Conservation (phyloP, 2,329 filamentous ascomycete genomes). For the Aspergillus brasiliensis region DNA sequence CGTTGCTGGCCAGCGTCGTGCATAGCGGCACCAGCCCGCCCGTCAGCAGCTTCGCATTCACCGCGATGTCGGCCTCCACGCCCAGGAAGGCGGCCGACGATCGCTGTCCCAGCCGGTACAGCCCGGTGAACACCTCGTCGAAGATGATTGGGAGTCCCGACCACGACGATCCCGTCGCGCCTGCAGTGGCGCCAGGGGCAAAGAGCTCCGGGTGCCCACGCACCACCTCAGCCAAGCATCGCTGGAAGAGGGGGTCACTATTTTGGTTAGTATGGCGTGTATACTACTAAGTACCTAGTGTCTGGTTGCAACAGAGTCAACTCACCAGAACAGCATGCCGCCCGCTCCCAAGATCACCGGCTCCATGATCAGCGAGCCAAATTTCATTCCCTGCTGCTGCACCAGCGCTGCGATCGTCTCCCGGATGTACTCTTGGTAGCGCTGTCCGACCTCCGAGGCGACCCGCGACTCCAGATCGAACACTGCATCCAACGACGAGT, state of each 20-base stretch:
- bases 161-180: slow-evolving; percentile 52
- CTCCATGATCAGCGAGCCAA: slow-evolving; percentile 78
- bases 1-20: slow-evolving; percentile 72
- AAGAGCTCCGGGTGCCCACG: slow-evolving; percentile 63
- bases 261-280: background rate
- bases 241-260: slow-evolving; percentile 80
- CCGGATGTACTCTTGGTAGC: slow-evolving; percentile 64
- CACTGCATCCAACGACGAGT: slow-evolving; percentile 56
- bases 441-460: slow-evolving; percentile 46
- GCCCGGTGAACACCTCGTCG: slow-evolving; percentile 84
- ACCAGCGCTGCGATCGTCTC: slow-evolving; percentile 57
- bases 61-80: slow-evolving; percentile 71
- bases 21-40: slow-evolving; percentile 78
- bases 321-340: slow-evolving; percentile 78
- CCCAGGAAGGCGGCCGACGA: slow-evolving; percentile 70
- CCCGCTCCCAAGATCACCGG: slow-evolving; percentile 79
- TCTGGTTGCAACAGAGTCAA: slow-evolving; percentile 15
- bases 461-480: slow-evolving; percentile 61
- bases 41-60: slow-evolving; percentile 82
- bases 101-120: slow-evolving; percentile 77
- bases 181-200: slow-evolving; percentile 23
- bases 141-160: slow-evolving; percentile 75
- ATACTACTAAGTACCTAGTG: background rate
- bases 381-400: slow-evolving; percentile 60
- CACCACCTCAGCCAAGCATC: slow-evolving; percentile 67